phyloP scores from a whole-genome alignment of 345 rosid genomes.

The Populus euphratica region DNA sequence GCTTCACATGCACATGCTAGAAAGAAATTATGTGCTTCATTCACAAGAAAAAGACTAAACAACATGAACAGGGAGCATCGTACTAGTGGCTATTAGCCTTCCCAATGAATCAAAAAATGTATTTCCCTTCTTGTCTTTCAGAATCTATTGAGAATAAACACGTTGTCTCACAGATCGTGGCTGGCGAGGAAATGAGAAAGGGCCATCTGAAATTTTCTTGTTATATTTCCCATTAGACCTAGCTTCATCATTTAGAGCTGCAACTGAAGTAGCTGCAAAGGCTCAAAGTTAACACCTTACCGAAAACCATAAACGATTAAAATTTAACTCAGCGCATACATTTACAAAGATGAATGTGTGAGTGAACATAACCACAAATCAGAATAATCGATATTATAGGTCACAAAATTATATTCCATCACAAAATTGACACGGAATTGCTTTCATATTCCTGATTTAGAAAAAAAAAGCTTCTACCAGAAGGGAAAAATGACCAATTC shows the following conservation, averaged over 20 bases:
- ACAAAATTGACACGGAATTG: not conserved
- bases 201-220: constrained; percentile 23
- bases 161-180: constrained; percentile 32
- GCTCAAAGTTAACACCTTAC: not conserved
- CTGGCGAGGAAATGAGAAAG: constrained; percentile 39
- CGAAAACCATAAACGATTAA: not conserved
- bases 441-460: not conserved
- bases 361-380: not conserved
- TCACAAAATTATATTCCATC: not conserved
- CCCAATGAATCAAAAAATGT: not conserved
- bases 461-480: not conserved
- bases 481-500: not conserved
- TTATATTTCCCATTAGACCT: constrained; percentile 8
- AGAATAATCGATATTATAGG: not conserved
- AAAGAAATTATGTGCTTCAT: not conserved
- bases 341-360: not conserved
- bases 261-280: constrained; percentile 22
- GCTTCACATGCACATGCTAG: not conserved
- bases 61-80: not conserved
- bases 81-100: not conserved
- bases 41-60: not conserved
- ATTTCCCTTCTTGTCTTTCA: not conserved
- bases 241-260: constrained; percentile 10
- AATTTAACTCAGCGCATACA: not conserved
- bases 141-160: constrained; percentile 1